phyloP scores from a whole-genome alignment of 1,284 basidiomycete species.

The Fomes fomentarius region DNA sequence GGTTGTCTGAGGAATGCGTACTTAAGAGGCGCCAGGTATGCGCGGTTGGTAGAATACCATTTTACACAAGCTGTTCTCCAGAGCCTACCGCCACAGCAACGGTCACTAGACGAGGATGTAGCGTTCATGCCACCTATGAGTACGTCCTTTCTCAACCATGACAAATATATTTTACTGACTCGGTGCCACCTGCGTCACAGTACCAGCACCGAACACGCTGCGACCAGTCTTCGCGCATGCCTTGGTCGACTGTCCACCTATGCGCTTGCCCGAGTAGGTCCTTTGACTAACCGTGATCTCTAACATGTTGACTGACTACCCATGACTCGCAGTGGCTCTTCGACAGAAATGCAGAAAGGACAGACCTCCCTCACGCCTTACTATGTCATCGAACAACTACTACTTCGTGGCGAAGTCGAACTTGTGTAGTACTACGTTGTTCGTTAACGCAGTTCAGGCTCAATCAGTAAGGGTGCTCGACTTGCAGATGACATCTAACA shows the following conservation, averaged over 20 bases:
- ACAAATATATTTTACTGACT: not conserved
- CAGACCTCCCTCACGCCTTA: conserved; percentile 76
- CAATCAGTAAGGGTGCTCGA: not conserved
- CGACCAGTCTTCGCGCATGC: conserved; percentile 83
- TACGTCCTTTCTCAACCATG: conserved; percentile 39
- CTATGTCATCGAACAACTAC: conserved; percentile 67
- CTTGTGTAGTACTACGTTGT: conserved; percentile 49
- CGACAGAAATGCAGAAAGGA: conserved; percentile 66
- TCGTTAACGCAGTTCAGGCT: not conserved
- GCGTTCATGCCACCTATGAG: conserved; percentile 80
- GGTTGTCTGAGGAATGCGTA: not conserved
- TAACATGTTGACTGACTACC: not conserved
- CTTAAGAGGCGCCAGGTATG: conserved; percentile 54
- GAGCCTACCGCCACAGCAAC: conserved; percentile 74
- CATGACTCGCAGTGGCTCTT: conserved; percentile 51
- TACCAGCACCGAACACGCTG: conserved; percentile 73
- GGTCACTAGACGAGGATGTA: conserved; percentile 72
- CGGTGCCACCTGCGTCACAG: conserved; percentile 42
- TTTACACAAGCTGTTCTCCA: conserved; percentile 77
- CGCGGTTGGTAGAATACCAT: conserved; percentile 73
- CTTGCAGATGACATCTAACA: too few species aligned
- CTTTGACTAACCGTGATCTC: not conserved
- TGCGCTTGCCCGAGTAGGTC: conserved; percentile 74
- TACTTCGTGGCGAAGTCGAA: conserved; percentile 70
- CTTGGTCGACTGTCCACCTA: conserved; percentile 66